Evolutionary conservation across 176 grass and related monocot species (phyloP).

Genomic region (Carex scoparia): DNA sequence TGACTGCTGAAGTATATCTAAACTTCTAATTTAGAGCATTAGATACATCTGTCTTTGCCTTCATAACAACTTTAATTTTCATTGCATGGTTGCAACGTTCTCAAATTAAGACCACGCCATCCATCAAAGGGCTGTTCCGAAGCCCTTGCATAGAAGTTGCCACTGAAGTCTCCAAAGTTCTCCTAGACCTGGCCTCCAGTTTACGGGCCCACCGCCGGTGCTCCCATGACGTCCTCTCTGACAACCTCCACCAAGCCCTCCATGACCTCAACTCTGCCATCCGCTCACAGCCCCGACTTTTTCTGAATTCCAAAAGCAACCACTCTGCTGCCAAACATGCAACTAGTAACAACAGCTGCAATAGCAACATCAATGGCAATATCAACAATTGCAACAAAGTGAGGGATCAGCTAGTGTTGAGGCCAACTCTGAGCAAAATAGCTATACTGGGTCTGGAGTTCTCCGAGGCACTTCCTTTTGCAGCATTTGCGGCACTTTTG

Average conservation of each 20-base stretch:
- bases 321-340: slow-evolving; percentile 21
- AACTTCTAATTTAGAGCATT: neutral
- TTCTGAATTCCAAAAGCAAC: slow-evolving; percentile 48
- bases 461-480: slow-evolving; percentile 79
- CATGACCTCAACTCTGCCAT: slow-evolving; percentile 62
- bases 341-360: slow-evolving; percentile 10
- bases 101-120: slow-evolving; percentile 46
- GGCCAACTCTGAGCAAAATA: slow-evolving; percentile 81
- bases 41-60: neutral
- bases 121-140: slow-evolving; percentile 55
- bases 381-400: neutral
- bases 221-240: slow-evolving; percentile 52
- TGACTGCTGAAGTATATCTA: no score
- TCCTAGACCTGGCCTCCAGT: slow-evolving; percentile 61
- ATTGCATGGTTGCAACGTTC: slow-evolving; percentile 3
- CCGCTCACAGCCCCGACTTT: slow-evolving; percentile 61
- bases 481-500: slow-evolving; percentile 78
- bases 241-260: slow-evolving; percentile 64
- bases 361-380: neutral
- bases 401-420: slow-evolving; percentile 2
- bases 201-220: slow-evolving; percentile 47
- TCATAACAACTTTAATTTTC: neutral
- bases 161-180: slow-evolving; percentile 67
- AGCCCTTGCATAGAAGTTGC: slow-evolving; percentile 69
- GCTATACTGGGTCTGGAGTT: slow-evolving; percentile 70